A percentile compares a stretch with the other conserved stretches of the same genome.
Evolutionary conservation across 2,329 filamentous ascomycete genomes (phyloP).

Genomic region (Fonsecaea erecta): DNA sequence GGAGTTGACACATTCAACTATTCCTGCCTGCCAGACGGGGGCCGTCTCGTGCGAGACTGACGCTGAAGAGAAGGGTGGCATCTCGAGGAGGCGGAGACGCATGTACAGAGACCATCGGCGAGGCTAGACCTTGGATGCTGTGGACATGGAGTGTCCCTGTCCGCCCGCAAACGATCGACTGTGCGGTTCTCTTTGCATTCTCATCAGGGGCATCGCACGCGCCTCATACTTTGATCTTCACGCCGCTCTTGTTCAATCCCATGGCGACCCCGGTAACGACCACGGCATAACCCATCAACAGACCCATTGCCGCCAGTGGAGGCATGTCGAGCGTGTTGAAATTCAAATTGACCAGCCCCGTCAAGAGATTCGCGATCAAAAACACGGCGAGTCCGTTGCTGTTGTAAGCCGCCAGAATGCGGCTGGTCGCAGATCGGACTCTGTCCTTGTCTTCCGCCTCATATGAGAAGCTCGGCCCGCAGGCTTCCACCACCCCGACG

Average conservation of each 20-base stretch:
- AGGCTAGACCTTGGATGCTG: too few species aligned
- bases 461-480: slow-evolving; percentile 45
- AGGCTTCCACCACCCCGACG: slow-evolving; percentile 76
- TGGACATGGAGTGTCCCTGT: too few species aligned
- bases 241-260: slow-evolving; percentile 46
- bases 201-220: neutral
- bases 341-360: slow-evolving; percentile 85
- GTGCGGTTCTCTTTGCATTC: too few species aligned
- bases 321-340: slow-evolving; percentile 77
- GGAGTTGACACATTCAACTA: too few species aligned
- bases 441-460: slow-evolving; percentile 63
- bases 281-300: slow-evolving; percentile 74
- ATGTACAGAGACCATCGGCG: too few species aligned
- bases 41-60: too few species aligned
- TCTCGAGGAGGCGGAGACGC: too few species aligned
- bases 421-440: slow-evolving; percentile 72
- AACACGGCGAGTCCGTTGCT: slow-evolving; percentile 86
- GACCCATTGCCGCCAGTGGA: slow-evolving; percentile 68
- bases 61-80: too few species aligned
- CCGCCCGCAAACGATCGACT: too few species aligned
- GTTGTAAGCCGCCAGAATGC: slow-evolving; percentile 82
- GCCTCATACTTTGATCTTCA: slow-evolving; percentile 39
- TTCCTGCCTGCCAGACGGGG: too few species aligned
- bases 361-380: slow-evolving; percentile 84
- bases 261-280: slow-evolving; percentile 68